Evolutionary conservation across 306 rosid species (phyloP).

Genomic region (Prunus persica): DNA sequence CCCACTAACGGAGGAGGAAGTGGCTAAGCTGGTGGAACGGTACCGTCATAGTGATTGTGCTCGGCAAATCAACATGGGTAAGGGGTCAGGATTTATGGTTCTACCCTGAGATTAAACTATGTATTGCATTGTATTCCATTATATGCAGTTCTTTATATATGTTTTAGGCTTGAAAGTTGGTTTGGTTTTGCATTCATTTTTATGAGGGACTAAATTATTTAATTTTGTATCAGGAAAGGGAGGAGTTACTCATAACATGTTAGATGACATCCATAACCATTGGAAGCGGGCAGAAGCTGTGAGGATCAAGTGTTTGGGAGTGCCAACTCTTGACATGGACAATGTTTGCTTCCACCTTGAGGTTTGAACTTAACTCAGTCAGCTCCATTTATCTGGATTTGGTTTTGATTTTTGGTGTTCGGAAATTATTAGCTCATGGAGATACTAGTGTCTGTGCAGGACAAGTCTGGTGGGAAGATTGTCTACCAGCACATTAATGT

Average conservation of each 20-base stretch:
- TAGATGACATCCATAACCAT: conserved; percentile 88
- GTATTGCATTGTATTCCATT: background rate
- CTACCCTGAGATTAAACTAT: background rate
- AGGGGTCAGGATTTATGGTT: background rate
- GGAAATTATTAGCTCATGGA: conserved; percentile 18
- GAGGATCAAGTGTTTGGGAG: conserved; percentile 95
- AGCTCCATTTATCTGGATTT: background rate
- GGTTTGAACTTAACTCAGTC: conserved; percentile 39
- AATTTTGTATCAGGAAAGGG: conserved; percentile 58
- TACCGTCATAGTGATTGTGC: conserved; percentile 79
- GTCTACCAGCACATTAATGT: conserved; percentile 65
- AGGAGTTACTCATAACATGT: conserved; percentile 91
- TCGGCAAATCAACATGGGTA: conserved; percentile 82
- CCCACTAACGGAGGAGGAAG: conserved; percentile 69
- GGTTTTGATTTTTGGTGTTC: conserved; percentile 14
- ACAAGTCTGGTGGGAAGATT: conserved; percentile 76
- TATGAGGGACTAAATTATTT: conserved; percentile 11
- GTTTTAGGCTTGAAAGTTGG: background rate
- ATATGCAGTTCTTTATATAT: background rate
- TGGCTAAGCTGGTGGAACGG: conserved; percentile 68
- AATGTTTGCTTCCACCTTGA: conserved; percentile 86
- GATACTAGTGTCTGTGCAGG: conserved; percentile 51
- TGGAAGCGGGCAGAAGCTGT: conserved; percentile 95
- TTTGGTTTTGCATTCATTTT: background rate
- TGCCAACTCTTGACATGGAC: conserved; percentile 92